phyloP scores from a whole-genome alignment of 805 yeast genomes.

The Ogataea philodendri region DNA sequence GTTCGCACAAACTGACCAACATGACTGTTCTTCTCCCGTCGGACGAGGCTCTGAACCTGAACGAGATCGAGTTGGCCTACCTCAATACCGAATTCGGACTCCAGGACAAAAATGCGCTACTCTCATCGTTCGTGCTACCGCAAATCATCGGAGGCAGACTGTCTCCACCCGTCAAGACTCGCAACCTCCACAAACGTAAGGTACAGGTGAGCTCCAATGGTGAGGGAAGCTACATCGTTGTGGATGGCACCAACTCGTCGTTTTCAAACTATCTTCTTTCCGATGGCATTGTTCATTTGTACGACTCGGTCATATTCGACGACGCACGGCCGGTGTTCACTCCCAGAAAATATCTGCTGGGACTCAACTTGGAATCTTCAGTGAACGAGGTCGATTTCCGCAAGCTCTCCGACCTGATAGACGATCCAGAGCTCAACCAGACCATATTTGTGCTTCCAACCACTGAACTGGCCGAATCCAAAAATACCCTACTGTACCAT shows the following conservation, averaged over 20 bases:
- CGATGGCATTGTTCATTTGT: constrained; percentile 51
- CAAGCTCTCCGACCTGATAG: constrained; percentile 53
- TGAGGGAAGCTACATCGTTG: constrained; percentile 35
- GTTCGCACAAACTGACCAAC: constrained; percentile 25
- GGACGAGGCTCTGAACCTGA: constrained; percentile 39
- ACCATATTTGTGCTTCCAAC: constrained; percentile 57
- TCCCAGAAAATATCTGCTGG: constrained; percentile 57
- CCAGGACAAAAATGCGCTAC: constrained; percentile 27
- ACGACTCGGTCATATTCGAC: constrained; percentile 33
- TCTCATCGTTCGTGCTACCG: constrained; percentile 37
- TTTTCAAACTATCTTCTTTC: constrained; percentile 42
- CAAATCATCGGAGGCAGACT: constrained; percentile 47
- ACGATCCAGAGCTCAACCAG: constrained; percentile 47
- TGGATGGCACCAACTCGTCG: constrained; percentile 37
- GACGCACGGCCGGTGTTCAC: constrained; percentile 38
- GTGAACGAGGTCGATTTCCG: constrained; percentile 71
- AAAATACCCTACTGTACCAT: constrained; percentile 54
- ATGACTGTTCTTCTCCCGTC: constrained; percentile 47
- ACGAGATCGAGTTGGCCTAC: constrained; percentile 46
- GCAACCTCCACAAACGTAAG: constrained; percentile 31
- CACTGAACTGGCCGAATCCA: constrained; percentile 30
- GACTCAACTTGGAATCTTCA: constrained; percentile 57
- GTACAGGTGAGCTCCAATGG: constrained; percentile 23
- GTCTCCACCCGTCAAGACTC: constrained; percentile 10
- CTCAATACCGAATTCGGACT: constrained; percentile 34